Evolutionary conservation across 75 land plant genomes (phyloP), one percentile per base, ranked within the genome.

Genomic region (Selaginella moellendorffii): DNA sequence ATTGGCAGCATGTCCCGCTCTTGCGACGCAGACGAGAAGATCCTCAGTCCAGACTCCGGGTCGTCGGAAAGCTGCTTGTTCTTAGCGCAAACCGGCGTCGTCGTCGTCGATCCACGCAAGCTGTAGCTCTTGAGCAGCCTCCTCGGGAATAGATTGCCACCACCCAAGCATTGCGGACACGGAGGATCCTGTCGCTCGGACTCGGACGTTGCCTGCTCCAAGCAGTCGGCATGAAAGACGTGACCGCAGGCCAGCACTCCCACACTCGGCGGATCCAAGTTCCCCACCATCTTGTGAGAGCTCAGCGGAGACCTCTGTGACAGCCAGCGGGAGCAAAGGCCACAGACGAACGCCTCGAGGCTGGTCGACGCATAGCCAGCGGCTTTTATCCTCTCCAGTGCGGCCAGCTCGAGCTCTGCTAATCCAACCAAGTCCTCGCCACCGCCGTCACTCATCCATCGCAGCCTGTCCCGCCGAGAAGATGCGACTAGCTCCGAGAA

Each of bases 171-270:
- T 0, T 77, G 36, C 29, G 96, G 96, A 53, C 96, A 90, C 2
- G 87, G 76, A 26, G 96, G 96, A 63, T 90, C 96, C 65, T 72
- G 81, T 30, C 54, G 82, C 25, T 73, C 68, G 5, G 76, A 29
- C 52, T 79, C 82, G 25, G 87, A 82, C 19, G 87, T 83, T 22
- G 64, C 69, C 30, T 79, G 87, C 28, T 90, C 96, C 67, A 90
- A 71, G 67, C 97, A 92, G 22, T 92, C 95, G n/a, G 95, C 86
- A 71, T 92, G 97, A 67, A 80, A 92, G 27, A 80, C 82, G 78
- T 92, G 97, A 1, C 95, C 95, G 69, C 97, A 92, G 9, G 78
- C 74, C 56, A 89, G 79, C 29, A 89, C 84, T 20, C 90, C 84
- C 20, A 83, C 69, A 31, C 82, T 74, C 28, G 90, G 91, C 82